A percentile compares a stretch with the other conserved stretches of the same genome.
These are phyloP conservation scores for Solanum tarapatanum DNA, from an alignment of 257 asterid genomes.

Conservation along the genomic window DNA sequence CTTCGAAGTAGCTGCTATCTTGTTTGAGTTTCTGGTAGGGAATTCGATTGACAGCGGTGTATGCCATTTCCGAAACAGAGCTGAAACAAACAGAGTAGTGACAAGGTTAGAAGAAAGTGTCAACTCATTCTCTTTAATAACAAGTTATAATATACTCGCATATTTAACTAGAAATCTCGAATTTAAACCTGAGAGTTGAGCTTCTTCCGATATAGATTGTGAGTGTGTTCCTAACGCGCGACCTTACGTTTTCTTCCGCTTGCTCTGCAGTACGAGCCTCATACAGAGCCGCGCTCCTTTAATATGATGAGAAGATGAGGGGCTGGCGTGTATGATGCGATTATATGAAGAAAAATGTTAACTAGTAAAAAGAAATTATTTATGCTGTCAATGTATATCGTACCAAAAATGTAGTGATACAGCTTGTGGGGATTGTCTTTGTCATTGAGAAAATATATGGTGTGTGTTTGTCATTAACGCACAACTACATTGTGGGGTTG, in stretches of 20 bases:
- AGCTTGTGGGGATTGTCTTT: constrained; percentile 6
- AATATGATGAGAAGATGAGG: too few relatives aligned
- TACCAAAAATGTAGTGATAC: neutral
- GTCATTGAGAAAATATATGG: neutral
- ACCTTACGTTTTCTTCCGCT: too few relatives aligned
- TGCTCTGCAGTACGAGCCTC: too few relatives aligned
- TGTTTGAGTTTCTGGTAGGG: constrained; percentile 40
- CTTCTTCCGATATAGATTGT: neutral
- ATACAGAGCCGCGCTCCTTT: too few relatives aligned
- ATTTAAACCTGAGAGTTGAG: neutral
- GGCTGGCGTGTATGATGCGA: neutral
- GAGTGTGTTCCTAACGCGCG: neutral
- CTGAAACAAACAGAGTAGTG: neutral
- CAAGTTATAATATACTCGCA: neutral
- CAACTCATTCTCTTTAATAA: neutral
- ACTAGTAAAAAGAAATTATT: neutral
- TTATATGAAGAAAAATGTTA: neutral
- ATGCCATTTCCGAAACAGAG: constrained; percentile 14
- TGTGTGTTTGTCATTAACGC: neutral
- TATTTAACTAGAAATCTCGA: neutral
- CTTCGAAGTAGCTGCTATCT: constrained; percentile 24
- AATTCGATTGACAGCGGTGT: constrained; percentile 4
- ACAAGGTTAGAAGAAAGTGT: neutral
- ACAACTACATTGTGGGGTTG: constrained; percentile 14
- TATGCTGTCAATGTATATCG: neutral